Evolutionary conservation across 2,329 filamentous ascomycete species (phyloP).

Genomic region (Monosporascus sp.): DNA sequence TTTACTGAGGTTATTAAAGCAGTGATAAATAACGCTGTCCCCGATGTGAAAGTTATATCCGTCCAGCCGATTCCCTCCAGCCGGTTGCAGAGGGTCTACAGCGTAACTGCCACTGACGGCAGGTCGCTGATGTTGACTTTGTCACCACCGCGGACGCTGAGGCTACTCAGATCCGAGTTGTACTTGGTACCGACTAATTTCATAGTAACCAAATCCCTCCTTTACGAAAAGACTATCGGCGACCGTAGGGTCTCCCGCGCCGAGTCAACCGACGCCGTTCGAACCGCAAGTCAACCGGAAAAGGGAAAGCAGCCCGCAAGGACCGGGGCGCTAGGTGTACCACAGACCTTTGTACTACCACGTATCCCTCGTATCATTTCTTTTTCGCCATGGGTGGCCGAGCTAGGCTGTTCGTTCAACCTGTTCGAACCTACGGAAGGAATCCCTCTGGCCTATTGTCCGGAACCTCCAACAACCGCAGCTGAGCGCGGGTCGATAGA

Average conservation of each 20-base stretch:
- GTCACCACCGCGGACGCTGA: conserved; percentile 36
- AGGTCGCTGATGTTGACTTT: conserved; percentile 37
- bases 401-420: conserved; percentile 35
- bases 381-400: conserved; percentile 27
- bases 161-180: conserved; percentile 44
- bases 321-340: conserved; percentile 5
- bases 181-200: conserved; percentile 41
- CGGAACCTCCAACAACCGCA: conserved; percentile 24
- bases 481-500: conserved; percentile 35
- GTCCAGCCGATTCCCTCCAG: conserved; percentile 31
- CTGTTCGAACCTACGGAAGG: conserved; percentile 36
- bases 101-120: conserved; percentile 37
- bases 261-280: background rate
- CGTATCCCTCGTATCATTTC: conserved; percentile 38
- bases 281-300: background rate
- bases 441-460: conserved; percentile 31
- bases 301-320: background rate
- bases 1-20: conserved; percentile 29
- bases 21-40: conserved; percentile 30
- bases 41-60: conserved; percentile 27
- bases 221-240: conserved; percentile 2
- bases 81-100: conserved; percentile 38
- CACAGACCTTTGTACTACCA: conserved; percentile 17
- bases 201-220: conserved; percentile 40
- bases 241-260: background rate